phyloP scores from a whole-genome alignment of 2,329 filamentous ascomycete genomes.

The Nothophoma quercina region DNA sequence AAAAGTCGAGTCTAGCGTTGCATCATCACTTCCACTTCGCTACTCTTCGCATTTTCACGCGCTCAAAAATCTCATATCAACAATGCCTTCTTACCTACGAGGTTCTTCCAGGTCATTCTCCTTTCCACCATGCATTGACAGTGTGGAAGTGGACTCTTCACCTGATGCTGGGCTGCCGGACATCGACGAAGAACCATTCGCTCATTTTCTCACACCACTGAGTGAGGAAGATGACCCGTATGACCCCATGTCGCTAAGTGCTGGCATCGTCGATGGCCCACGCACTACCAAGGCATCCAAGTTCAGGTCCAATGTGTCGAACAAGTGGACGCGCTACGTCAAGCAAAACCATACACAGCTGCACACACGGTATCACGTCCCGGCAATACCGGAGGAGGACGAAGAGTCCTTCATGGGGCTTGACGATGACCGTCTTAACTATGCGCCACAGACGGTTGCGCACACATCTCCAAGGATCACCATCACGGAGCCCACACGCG shows the following conservation, averaged over 20 bases:
- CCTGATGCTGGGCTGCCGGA: conserved; percentile 41
- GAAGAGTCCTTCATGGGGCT: conserved; percentile 49
- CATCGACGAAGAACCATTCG: conserved; percentile 54
- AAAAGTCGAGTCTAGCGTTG: conserved; percentile 37
- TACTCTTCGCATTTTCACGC: conserved; percentile 29
- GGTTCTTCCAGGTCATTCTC: conserved; percentile 42
- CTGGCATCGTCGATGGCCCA: conserved; percentile 48
- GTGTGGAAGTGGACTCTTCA: conserved; percentile 28
- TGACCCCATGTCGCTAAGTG: conserved; percentile 46
- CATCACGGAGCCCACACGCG: conserved; percentile 44
- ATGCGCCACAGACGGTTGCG: conserved; percentile 37
- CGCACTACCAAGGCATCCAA: conserved; percentile 45
- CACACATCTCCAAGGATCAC: conserved; percentile 39
- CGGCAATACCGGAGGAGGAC: conserved; percentile 40
- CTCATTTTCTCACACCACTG: conserved; percentile 53
- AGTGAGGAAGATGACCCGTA: conserved; percentile 52
- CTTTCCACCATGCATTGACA: conserved; percentile 46
- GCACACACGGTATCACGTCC: conserved; percentile 43
- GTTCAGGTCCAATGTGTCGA: conserved; percentile 49
- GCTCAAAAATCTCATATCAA: conserved; percentile 33
- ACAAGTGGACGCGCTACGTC: conserved; percentile 53
- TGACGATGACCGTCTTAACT: conserved; percentile 45
- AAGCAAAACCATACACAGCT: conserved; percentile 44
- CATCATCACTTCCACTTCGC: conserved; percentile 32
- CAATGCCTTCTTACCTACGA: conserved; percentile 47